Evolutionary conservation across 805 yeast genomes (phyloP), one percentile per base, ranked within the genome.

Genomic region (Kluyveromyces lactis): DNA sequence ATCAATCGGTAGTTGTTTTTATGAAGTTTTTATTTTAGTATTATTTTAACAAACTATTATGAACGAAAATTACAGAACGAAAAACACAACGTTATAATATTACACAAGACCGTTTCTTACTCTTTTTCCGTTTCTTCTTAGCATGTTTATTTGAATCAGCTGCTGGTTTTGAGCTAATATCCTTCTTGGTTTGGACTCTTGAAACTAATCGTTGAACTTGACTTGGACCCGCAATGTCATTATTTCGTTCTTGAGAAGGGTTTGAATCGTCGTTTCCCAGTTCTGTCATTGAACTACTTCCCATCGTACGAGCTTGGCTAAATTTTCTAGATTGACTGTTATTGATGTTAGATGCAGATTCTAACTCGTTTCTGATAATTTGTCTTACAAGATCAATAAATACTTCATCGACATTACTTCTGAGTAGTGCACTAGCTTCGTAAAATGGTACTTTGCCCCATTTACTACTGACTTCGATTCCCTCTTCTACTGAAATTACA

Each of bases 371-470:
- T 43, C 66, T 51, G 9, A 59, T 85, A 42, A 89, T 86, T 54
- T 86, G 95, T 56, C 95, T 76, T 10, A 89, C 94, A 24, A 86
- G 82, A 57, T 85, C 95, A 26, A 80, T 71, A 52, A 89, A 92
- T 0, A 90, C 92, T 52, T 87, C 95, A 56, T 86, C 95, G 23
- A 90, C 94, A 54, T 86, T 86, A 48, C 86, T 79, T 59, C 81
- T 79, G 56, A 80, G 76, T 77, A 86, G 78, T n/a, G 98, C 97
- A 52, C 92, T 80, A 1, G 95, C 81, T 61, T 89, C 95, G 61
- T 86, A 86, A 53, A 89, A 90, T 18, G 95, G 95, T 2, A 85
- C 92, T 52, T 75, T 73, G 13, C 90, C 94, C 94, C 96, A 85
- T 42, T 76, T 75, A 46, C 82, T 82, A 21, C 95, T 84, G 4